Evolutionary conservation across 1,284 basidiomycete genomes (phyloP), one percentile per base, ranked within the genome.

Genomic region (Vanrija pseudolonga): DNA sequence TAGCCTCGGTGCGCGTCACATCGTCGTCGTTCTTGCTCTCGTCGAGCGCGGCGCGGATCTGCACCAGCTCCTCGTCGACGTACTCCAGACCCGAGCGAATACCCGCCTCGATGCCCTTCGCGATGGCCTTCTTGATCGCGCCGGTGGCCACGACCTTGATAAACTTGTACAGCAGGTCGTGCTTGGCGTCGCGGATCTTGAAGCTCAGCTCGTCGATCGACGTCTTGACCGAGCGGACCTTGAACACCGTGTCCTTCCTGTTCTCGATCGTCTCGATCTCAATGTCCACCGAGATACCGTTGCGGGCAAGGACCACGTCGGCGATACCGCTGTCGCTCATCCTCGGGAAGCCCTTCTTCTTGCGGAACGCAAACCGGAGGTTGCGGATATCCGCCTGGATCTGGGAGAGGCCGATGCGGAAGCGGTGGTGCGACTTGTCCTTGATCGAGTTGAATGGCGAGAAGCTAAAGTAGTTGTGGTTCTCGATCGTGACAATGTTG

Each of bases 321-420:
- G 93, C 93, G 28, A 95, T 76, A 62, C 94, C 95, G n/a, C 85
- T 86, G 78, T 98, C 95, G 43, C 78, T 83, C 70, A 96, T 77
- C 80, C 87, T 69, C 47, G 74, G 76, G 71, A 72, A 78, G 37
- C 76, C 74, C 28, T 60, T 59, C 64, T 70, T 72, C 50, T 68
- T 62, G 59, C 63, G 56, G 71, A 89, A 90, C 71, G 87, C 91
- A 74, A 96, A 95, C 14, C 87, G 85, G 19, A 96, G 89, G 66
- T 96, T 92, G 39, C 88, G 83, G 81, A 96, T 87, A 53, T 95
- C 92, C n/a, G 88, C 87, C 75, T 98, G 94, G 68, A 97, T 89
- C 76, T 98, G 93, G 24, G 80, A 80, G 38, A 93, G 79, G 6
- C 82, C 84, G 53, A 94, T 69, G 17, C 81, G 84, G 65, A 93